These are phyloP conservation scores for Ceratocystis diversiconidia DNA, from an alignment of 2,329 filamentous ascomycete species.

Conservation along the genomic window DNA sequence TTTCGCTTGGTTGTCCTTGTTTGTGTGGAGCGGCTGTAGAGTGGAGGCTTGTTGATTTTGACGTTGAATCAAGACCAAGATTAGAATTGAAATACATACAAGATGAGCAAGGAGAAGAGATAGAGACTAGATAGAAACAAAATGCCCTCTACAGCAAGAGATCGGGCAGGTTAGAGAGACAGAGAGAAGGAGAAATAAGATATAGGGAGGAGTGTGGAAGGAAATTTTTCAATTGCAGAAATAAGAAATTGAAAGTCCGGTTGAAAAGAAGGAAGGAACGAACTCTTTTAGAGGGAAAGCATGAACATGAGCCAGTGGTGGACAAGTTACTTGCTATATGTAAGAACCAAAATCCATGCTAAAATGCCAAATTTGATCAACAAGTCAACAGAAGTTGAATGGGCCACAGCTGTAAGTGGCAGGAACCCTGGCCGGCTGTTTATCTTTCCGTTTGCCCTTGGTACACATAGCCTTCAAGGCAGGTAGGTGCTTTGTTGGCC, in stretches of 20 bases:
- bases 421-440: background rate
- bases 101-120: background rate
- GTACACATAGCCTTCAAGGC: background rate
- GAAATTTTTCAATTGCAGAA: constrained; percentile 8
- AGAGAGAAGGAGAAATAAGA: constrained; percentile 11
- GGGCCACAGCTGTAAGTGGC: background rate
- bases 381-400: constrained; percentile 3
- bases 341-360: constrained; percentile 9
- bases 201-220: too few species aligned
- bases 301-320: background rate
- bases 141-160: constrained; percentile 9
- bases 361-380: constrained; percentile 7
- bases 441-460: background rate
- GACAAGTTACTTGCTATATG: constrained; percentile 8
- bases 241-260: constrained; percentile 9
- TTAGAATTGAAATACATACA: constrained; percentile 7
- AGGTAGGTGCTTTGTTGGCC: background rate
- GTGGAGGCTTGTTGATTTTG: background rate
- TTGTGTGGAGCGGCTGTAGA: background rate
- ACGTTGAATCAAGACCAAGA: constrained; percentile 8
- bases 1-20: constrained; percentile 5
- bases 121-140: background rate
- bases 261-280: background rate
- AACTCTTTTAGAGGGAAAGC: background rate
- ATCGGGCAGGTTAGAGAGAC: constrained; percentile 19